Base-by-base conservation (phyloP, 495 filamentous ascomycete genomes). In the Hypoxylon lenormandii region DNA sequence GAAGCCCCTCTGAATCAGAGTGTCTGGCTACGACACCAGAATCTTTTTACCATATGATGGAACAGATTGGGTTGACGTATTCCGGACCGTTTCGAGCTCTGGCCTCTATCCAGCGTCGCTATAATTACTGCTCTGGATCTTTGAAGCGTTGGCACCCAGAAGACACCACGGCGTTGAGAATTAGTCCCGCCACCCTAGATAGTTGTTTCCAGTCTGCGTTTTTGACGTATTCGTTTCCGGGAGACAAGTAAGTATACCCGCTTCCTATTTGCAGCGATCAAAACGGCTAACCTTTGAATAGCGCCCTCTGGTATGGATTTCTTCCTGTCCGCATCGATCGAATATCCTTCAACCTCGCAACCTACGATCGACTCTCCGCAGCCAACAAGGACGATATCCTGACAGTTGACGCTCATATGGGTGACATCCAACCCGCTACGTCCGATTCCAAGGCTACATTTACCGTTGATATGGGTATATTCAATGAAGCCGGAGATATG, bases 141-240 rank as follows among this genome's bases (percentile, higher is more conserved):
- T 72, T 83, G 0, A 56, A 66, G 30, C 76, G 76, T 23, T 40
- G 62, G 19, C 77, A 82, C 19, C 4, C 58, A 2, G 68, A 80
- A 50, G 72, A 77, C 58, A 66, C 73, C 12, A 77, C 79, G 1
- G 59, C 43, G 11, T 53, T 83, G 38, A 22, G 59, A 63, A 77
- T 83, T 50, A 84, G 84, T 59, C 83, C 84, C 11, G 79, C 78
- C 0, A 81, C 79, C 0, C 72, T 87, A 7, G 84, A 86, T 53
- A 73, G 70, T 18, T 82, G 78, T 43, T 80, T 86, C 33, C 84
- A 87, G 43, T 70, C 78, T 0, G 74, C 77, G 0, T 81, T 85
- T 26, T 59, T 81, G 21, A 76, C 82, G 0, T 77, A 81, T 22
- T 77, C 82, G 0, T 78, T 77, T 1, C 82, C 84, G 2, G 80